These are phyloP conservation scores for Penicillium parvum DNA, from an alignment of 495 filamentous ascomycete genomes.

Conservation along the genomic window DNA sequence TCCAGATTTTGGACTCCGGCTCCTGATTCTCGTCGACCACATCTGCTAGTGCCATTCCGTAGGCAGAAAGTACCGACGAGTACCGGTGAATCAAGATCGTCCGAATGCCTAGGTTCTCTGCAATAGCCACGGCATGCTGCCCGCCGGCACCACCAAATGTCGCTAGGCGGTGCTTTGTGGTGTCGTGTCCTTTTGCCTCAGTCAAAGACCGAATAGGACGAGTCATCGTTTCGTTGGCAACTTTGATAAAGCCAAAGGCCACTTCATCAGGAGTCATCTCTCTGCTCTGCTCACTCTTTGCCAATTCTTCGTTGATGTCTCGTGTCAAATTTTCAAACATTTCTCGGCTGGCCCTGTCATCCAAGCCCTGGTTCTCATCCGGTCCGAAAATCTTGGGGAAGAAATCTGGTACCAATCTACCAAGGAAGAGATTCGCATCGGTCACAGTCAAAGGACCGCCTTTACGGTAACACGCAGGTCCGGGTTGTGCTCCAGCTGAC, in stretches of 20 bases:
- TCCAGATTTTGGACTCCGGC: constrained; percentile 61
- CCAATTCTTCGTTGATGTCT: constrained; percentile 59
- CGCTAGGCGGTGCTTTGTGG: constrained; percentile 80
- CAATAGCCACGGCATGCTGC: constrained; percentile 95
- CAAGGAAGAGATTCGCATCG: constrained; percentile 84
- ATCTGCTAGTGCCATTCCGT: constrained; percentile 94
- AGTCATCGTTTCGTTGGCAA: constrained; percentile 96
- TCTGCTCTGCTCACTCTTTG: constrained; percentile 44
- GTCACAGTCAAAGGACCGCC: constrained; percentile 86
- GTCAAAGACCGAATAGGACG: constrained; percentile 88
- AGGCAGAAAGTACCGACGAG: constrained; percentile 91
- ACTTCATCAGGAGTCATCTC: constrained; percentile 77
- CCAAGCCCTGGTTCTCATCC: constrained; percentile 75
- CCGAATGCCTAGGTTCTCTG: constrained; percentile 77
- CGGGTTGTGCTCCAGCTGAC: constrained; percentile 81
- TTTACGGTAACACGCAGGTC: constrained; percentile 89
- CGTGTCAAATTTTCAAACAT: constrained; percentile 67
- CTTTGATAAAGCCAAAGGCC: constrained; percentile 62
- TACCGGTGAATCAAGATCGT: constrained; percentile 89
- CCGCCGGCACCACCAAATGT: constrained; percentile 95
- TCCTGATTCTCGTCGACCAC: constrained; percentile 91
- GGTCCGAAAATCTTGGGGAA: constrained; percentile 93
- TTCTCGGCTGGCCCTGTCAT: constrained; percentile 63
- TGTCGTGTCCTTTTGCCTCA: constrained; percentile 90
- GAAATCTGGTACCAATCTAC: constrained; percentile 81